Evolutionary conservation across 306 rosid genomes (phyloP), one percentile per base, ranked within the genome.

Genomic region (Prosopis cineraria): DNA sequence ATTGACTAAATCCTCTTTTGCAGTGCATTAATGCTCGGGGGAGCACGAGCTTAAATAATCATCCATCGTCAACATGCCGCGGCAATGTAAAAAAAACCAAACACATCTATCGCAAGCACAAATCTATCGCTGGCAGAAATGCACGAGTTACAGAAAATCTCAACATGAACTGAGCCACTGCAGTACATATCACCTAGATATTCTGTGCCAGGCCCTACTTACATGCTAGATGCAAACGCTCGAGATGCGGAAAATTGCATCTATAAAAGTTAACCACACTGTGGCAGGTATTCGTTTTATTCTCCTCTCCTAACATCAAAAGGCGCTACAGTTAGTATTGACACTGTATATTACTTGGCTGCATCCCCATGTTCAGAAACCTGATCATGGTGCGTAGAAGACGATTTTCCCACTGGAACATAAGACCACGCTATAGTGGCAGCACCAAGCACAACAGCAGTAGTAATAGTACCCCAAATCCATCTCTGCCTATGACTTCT

Each of bases 401-500:
- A 85, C 43, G 75, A 92, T 37, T 70, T 69, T 62, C 85, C 91
- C 0, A 84, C 75, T 29, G 97, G 98, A 14, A 87, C 82, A 84
- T 86, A 91, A 6, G 98, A 91, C 87, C 91, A 91, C 14, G 92
- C 94, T 79, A 96, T 75, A 70, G 93, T 91, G 22, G 90, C 90
- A 20, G 90, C 86, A 59, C 97, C 86, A 22, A 96, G 86, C 1
- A 85, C 81, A 40, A 91, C 84, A 7, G 87, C 91, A 55, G 96
- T 72, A 27, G 93, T 89, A 34, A 93, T 83, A 20, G 91, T 88
- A 29, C 97, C 96, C 99, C 99, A 93, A 33, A 96, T 72, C 99
- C 99, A 96, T 78, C 85, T 93, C 27, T 91, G 98, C 87, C 85
- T 87, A 79, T 81, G 85, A 30, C 81, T 88, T 79, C 73, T 93